Conservation (phyloP, 2,329 filamentous ascomycete species). For the Hymenoscyphus albidus region DNA sequence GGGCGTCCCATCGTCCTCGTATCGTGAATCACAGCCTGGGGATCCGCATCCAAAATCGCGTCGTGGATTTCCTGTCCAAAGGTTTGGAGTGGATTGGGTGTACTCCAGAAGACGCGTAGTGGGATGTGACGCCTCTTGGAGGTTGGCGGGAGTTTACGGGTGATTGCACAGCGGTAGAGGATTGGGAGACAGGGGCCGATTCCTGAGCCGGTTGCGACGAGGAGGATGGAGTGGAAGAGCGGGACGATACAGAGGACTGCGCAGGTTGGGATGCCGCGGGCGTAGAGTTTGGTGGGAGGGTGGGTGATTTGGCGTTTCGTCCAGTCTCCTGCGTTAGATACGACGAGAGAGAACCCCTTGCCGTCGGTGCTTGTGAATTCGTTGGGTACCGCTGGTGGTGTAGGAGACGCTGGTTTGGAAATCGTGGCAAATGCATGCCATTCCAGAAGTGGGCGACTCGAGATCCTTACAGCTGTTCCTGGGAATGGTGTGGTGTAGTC, state of each 20-base stretch:
- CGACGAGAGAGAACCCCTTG: constrained; percentile 61
- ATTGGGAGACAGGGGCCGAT: constrained; percentile 61
- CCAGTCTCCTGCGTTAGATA: constrained; percentile 75
- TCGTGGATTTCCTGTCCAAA: constrained; percentile 37
- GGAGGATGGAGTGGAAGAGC: constrained; percentile 60
- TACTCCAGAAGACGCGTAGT: constrained; percentile 37
- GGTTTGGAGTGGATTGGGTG: constrained; percentile 34
- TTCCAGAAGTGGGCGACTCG: constrained; percentile 61
- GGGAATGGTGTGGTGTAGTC: constrained; percentile 56
- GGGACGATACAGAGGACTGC: constrained; percentile 65
- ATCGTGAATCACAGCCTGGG: constrained; percentile 36
- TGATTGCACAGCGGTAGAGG: constrained; percentile 19
- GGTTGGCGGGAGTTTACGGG: neutral
- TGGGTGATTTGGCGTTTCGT: constrained; percentile 59
- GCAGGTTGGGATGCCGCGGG: constrained; percentile 62
- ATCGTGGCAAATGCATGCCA: constrained; percentile 77
- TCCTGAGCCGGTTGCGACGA: constrained; percentile 70
- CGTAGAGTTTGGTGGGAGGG: constrained; percentile 61
- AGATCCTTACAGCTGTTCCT: constrained; percentile 56
- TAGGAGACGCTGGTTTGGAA: constrained; percentile 44
- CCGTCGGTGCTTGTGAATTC: neutral
- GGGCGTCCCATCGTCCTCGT: constrained; percentile 36
- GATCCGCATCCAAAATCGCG: constrained; percentile 33
- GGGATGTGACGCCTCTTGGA: constrained; percentile 17
- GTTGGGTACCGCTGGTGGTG: neutral